Conservation (phyloP, 306 rosid species). For the Adenanthera pavonina region DNA sequence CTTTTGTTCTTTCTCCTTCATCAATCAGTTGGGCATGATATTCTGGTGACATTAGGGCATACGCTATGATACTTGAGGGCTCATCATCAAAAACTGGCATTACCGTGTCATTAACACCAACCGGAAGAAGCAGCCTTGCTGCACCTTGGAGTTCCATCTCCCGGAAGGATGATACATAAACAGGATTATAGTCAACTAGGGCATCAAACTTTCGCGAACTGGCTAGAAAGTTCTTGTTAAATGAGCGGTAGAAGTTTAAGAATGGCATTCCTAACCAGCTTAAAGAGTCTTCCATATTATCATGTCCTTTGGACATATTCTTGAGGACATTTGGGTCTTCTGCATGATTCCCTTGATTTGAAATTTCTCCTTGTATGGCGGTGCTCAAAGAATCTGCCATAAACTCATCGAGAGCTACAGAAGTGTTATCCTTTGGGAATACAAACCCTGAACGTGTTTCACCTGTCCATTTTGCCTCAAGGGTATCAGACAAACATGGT, state of each 20-base stretch:
- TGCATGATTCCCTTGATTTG: conserved; percentile 46
- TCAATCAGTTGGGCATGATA: conserved; percentile 61
- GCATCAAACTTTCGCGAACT: conserved; percentile 63
- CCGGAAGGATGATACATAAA: conserved; percentile 70
- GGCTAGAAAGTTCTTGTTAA: conserved; percentile 62
- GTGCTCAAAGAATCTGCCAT: conserved; percentile 52
- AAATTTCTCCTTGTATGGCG: conserved; percentile 37
- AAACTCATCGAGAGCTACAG: conserved; percentile 46
- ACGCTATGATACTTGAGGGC: conserved; percentile 83
- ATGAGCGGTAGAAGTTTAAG: conserved; percentile 69
- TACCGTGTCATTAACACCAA: conserved; percentile 74
- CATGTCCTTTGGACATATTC: conserved; percentile 53
- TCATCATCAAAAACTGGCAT: conserved; percentile 92
- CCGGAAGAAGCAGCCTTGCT: conserved; percentile 77
- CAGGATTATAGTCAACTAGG: conserved; percentile 63
- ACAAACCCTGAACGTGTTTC: conserved; percentile 56
- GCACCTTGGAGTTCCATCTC: conserved; percentile 77
- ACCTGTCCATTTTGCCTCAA: conserved; percentile 92
- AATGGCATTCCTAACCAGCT: conserved; percentile 81
- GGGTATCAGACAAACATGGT: conserved; percentile 76
- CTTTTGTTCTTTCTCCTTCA: conserved; percentile 67
- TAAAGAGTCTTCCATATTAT: conserved; percentile 62
- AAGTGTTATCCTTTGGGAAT: conserved; percentile 48
- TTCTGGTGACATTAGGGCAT: conserved; percentile 71
- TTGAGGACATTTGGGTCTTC: conserved; percentile 58